Evolutionary conservation across 805 yeast species (phyloP), one percentile per base, ranked within the genome.

Genomic region (Saccharomycopsis javanensis): DNA sequence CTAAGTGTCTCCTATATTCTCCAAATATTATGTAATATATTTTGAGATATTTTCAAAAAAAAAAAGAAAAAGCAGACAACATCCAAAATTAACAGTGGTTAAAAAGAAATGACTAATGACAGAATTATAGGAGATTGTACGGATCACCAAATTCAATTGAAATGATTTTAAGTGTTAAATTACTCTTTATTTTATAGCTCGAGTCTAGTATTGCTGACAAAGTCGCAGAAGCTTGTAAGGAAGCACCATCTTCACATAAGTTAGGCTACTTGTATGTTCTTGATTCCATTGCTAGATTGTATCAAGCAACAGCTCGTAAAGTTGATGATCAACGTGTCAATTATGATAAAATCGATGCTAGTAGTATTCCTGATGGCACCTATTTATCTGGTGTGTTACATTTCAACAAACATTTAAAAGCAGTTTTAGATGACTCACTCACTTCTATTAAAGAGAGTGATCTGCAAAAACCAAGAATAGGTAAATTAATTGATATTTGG

Each of bases 401-500:
- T 18, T 52, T 57, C 13, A 59, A 53, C 45, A 46, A 50, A 13
- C 51, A 34, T 35, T 53, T 59, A 23, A 45, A 51, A 28, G 18
- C 27, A 25, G 31, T 54, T 20, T 54, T 59, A 27, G 57, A 53
- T 16, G 16, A 16, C 48, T 10, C 33, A 28, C 48, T 59, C 28
- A 35, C 58, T 42, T 16, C 45, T 15, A 16, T 42, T 8, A 30
- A 46, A 8, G 55, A 35, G 15, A n/a, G 16, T 68, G 67, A 70
- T 60, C 76, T 72, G 56, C 86, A 75, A 70, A 79, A 70, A 67
- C 89, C 82, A 59, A 94, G 91, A 69, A 80, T 90, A 64, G 75
- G 83, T 65, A 92, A 90, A 71, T 77, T 94, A 64, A 79, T 94
- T 63, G 96, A 88, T 62, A 91, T 94, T 65, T 94, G 99, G 99